Evolutionary conservation across 1,284 basidiomycete genomes (phyloP), one percentile per base, ranked within the genome.

Genomic region (Termitomyces sp.): DNA sequence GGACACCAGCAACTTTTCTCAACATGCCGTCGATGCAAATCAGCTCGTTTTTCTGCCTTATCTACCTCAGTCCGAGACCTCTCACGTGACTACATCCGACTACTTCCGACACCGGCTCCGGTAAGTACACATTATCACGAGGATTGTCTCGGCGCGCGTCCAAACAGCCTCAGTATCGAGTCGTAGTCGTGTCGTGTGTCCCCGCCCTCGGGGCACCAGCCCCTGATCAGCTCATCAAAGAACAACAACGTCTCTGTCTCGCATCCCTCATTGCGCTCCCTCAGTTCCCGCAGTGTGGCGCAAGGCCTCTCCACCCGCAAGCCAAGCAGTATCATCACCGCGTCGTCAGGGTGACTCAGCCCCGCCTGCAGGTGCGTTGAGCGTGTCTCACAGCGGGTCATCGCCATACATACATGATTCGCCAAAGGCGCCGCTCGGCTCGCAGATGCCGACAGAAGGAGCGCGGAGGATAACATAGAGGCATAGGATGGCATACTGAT

Each of bases 1-100:
- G 48, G 30, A 56, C 48, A 38, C 60, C 52, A 47, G 46, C 54
- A 13, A 50, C 61, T 55, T 60, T 62, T 47, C 53, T 55, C 41
- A 59, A 57, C 60, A 58, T 41, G 13, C 53, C 24, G 50, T 28
- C 36, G 43, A 49, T 38, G 31, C 7, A 13, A 19, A 13, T 24
- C 24, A n/a, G n/a, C 24, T 5, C 24, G 2, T 24, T 24, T 24
- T 24, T 24, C 24, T n/a, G 30, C 33, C 12, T 38, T 38, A 40
- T 49, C 36, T 38, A 48, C 34, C 6, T 6, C 21, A 9, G 30
- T 30, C 46, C 46, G 46, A 48, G 24, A 28, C 46, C 1, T 15
- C 1, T 30, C 50, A 51, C 50, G 40, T 43, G 50, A 42, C 19
- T 12, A 21, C 33, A 24, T 17, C 30, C 38, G 28, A 21, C 26